Conservation (phyloP, 768 basidiomycete genomes). For the Leucocoprinus leucothites region DNA sequence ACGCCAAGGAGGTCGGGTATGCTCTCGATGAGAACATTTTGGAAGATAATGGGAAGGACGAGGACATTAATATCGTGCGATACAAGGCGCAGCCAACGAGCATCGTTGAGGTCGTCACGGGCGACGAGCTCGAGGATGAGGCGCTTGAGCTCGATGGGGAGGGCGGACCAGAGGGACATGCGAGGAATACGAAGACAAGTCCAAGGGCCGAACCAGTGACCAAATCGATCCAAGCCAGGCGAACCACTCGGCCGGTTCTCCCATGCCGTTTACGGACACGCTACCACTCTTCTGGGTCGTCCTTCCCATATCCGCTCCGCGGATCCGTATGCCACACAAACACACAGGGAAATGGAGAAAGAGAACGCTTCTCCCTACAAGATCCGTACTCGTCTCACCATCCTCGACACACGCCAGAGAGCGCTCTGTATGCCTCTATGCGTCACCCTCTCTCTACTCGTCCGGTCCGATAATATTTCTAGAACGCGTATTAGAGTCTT, state of each 20-base stretch:
- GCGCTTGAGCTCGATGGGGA: slow-evolving; percentile 31
- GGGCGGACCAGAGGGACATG: slow-evolving; percentile 24
- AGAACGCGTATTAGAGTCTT: not conserved
- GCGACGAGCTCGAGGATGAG: slow-evolving; percentile 30
- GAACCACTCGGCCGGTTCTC: not conserved
- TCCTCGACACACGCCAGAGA: no score
- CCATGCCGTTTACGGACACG: not conserved
- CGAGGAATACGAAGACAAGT: not conserved
- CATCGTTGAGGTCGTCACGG: slow-evolving; percentile 18
- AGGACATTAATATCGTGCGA: slow-evolving; percentile 31
- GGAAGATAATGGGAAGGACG: slow-evolving; percentile 32
- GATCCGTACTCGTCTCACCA: not conserved
- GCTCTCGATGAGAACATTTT: slow-evolving; percentile 22
- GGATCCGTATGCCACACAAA: not conserved
- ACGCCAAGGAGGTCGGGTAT: slow-evolving; percentile 26
- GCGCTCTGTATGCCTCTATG: no score
- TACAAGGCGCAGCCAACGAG: slow-evolving; percentile 28
- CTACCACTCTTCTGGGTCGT: not conserved
- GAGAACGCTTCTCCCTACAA: not conserved
- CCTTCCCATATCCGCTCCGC: slow-evolving; percentile 8
- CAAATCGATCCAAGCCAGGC: slow-evolving; percentile 11
- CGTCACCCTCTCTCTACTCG: not conserved
- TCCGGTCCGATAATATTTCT: slow-evolving; percentile 1
- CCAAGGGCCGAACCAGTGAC: slow-evolving; percentile 6
- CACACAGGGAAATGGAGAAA: not conserved